phyloP scores from a whole-genome alignment of 306 rosid species.

The cucumber (Cucumis sativus) region DNA sequence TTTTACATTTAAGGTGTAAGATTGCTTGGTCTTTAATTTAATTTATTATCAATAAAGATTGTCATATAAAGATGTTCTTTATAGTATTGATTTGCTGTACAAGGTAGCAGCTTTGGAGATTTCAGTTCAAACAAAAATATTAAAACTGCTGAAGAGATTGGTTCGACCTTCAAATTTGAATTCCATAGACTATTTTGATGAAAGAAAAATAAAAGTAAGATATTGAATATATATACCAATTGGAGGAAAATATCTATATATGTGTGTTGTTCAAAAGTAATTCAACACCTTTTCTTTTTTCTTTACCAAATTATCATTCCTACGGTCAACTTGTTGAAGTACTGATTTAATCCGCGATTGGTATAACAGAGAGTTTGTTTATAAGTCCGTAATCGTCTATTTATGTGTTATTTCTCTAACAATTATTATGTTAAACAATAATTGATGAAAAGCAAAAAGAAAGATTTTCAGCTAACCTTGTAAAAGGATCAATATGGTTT shows the following conservation, averaged over 20 bases:
- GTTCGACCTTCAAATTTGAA: not conserved
- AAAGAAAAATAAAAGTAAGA: not conserved
- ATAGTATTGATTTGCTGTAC: not conserved
- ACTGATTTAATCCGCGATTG: too few species aligned
- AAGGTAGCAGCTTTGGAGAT: not conserved
- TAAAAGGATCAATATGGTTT: too few species aligned
- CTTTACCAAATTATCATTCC: not conserved
- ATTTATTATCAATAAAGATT: not conserved
- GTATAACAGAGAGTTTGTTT: too few species aligned
- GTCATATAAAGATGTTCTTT: not conserved
- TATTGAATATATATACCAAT: not conserved
- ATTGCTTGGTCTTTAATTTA: not conserved
- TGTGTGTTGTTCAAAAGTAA: not conserved
- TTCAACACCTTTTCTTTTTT: not conserved
- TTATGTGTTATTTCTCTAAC: too few species aligned
- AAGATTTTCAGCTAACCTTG: too few species aligned
- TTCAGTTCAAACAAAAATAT: not conserved
- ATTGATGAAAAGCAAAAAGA: too few species aligned
- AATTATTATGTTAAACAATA: too few species aligned
- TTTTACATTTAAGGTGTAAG: not conserved
- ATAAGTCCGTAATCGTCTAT: too few species aligned
- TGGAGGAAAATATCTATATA: too few species aligned
- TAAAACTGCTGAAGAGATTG: not conserved
- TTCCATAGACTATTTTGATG: not conserved
- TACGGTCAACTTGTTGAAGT: too few species aligned